These are phyloP conservation scores for Lachnellula cervina DNA, from an alignment of 2,329 filamentous ascomycete genomes.

Conservation along the genomic window DNA sequence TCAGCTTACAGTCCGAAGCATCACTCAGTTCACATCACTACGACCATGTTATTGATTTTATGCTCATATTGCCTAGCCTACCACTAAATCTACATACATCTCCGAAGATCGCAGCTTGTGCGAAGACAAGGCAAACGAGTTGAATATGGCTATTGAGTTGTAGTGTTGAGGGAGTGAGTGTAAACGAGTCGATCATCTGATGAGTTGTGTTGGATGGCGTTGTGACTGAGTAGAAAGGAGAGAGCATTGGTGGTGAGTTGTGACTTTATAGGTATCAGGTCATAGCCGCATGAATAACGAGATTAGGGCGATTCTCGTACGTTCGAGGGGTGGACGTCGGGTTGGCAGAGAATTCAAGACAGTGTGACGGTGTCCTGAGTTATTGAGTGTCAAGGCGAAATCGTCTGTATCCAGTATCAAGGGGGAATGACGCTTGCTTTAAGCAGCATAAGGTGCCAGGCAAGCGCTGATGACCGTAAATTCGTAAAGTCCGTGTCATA, in stretches of 20 bases:
- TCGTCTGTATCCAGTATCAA: conserved; percentile 32
- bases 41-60: conserved; percentile 7
- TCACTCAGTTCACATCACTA: not conserved
- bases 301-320: conserved; percentile 36
- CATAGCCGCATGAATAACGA: conserved; percentile 34
- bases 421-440: conserved; percentile 25
- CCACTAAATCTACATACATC: conserved; percentile 25
- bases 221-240: conserved; percentile 17
- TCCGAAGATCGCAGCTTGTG: conserved; percentile 20
- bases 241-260: conserved; percentile 21
- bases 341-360: conserved; percentile 31
- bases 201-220: conserved; percentile 11
- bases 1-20: not conserved
- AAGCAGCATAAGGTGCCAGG: conserved; percentile 25
- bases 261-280: conserved; percentile 32
- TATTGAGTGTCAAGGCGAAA: conserved; percentile 31
- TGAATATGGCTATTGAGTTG: conserved; percentile 18
- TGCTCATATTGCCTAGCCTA: conserved; percentile 24
- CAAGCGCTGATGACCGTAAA: conserved; percentile 33
- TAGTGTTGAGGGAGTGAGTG: conserved; percentile 24
- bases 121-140: conserved; percentile 18
- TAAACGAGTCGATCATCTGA: conserved; percentile 17
- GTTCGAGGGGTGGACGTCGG: conserved; percentile 31
- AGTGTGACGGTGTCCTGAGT: conserved; percentile 33
- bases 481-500: conserved; percentile 34